Conservation (phyloP, 2,329 filamentous ascomycete genomes). For the Bipolaris oryzae region DNA sequence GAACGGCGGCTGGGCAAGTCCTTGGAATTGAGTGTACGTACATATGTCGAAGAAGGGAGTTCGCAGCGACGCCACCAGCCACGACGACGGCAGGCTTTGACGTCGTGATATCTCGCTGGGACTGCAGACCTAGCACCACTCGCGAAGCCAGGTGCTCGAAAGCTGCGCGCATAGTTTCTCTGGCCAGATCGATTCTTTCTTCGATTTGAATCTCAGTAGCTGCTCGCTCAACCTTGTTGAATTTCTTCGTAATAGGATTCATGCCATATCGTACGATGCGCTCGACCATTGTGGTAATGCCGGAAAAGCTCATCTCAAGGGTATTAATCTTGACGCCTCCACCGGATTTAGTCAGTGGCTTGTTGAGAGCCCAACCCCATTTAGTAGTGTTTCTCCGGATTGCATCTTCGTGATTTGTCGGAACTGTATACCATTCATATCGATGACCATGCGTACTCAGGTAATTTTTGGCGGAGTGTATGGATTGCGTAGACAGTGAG, state of each 20-base stretch:
- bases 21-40: slow-evolving; percentile 19
- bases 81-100: slow-evolving; percentile 69
- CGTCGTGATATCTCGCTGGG: slow-evolving; percentile 8
- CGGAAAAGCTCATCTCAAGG: slow-evolving; percentile 64
- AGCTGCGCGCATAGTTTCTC: slow-evolving; percentile 75
- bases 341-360: slow-evolving; percentile 65
- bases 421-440: slow-evolving; percentile 63
- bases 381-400: slow-evolving; percentile 53
- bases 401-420: slow-evolving; percentile 64
- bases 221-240: slow-evolving; percentile 38
- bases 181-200: slow-evolving; percentile 73
- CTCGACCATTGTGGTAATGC: slow-evolving; percentile 69
- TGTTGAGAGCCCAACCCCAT: slow-evolving; percentile 72
- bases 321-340: slow-evolving; percentile 42
- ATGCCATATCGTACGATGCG: slow-evolving; percentile 57
- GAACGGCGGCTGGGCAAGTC: not conserved
- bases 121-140: slow-evolving; percentile 70
- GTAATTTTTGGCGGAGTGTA: slow-evolving; percentile 31
- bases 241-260: slow-evolving; percentile 34
- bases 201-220: slow-evolving; percentile 54
- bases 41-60: slow-evolving; percentile 76
- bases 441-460: slow-evolving; percentile 15
- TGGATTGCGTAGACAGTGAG: not conserved
- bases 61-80: slow-evolving; percentile 89
- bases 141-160: slow-evolving; percentile 88